These are phyloP conservation scores for Chlorella sp. DNA, from an alignment of 139 green algal genomes.

Conservation along the genomic window DNA sequence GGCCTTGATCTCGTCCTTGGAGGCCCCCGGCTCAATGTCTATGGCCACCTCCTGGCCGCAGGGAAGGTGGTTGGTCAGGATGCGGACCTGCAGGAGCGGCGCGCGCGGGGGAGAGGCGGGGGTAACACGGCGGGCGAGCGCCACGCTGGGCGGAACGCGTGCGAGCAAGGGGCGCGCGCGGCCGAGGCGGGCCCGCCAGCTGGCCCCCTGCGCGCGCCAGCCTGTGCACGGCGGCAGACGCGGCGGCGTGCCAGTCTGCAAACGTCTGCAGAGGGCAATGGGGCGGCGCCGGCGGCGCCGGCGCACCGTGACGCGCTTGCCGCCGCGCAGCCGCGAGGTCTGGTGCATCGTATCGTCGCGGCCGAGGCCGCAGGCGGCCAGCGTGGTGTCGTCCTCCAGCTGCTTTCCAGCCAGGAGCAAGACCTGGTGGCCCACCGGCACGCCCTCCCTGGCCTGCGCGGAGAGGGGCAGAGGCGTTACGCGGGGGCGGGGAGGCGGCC, in stretches of 20 bases:
- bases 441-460: slow-evolving; percentile 32
- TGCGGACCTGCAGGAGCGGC: slow-evolving; percentile 43
- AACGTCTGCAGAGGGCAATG: neutral
- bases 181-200: neutral
- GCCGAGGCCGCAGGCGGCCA: slow-evolving; percentile 12
- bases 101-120: neutral
- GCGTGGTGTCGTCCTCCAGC: slow-evolving; percentile 16
- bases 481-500: neutral
- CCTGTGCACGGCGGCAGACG: neutral
- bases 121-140: neutral
- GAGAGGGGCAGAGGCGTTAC: neutral
- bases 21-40: slow-evolving; percentile 44
- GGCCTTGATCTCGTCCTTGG: slow-evolving; percentile 53
- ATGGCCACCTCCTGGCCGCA: slow-evolving; percentile 60
- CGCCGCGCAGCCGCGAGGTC: slow-evolving; percentile 21
- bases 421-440: slow-evolving; percentile 46
- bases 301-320: slow-evolving; percentile 36
- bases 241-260: neutral
- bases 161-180: neutral
- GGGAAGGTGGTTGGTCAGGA: slow-evolving; percentile 60
- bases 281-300: too few relatives aligned
- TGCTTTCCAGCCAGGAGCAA: slow-evolving; percentile 33
- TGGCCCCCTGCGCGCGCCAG: neutral
- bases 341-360: slow-evolving; percentile 25
- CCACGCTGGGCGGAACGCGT: neutral